Percentiles rank a stretch among this genome's conserved stretches.
These are phyloP conservation scores for Kodamaea nitidulidarum DNA, from an alignment of 805 yeast genomes.

Conservation along the genomic window DNA sequence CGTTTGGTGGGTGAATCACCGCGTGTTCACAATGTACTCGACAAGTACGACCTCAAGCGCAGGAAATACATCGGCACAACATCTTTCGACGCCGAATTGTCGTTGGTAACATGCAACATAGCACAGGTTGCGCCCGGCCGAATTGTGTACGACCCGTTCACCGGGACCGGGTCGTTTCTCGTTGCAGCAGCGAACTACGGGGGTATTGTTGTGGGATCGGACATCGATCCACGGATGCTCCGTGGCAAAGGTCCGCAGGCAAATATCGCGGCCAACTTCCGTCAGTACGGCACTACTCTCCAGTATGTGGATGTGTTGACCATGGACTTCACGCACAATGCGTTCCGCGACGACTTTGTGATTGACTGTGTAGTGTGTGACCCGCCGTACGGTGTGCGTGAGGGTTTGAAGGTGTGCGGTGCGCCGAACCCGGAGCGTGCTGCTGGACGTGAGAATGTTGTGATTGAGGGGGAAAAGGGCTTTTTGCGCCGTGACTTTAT, in stretches of 20 bases:
- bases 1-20: conserved; percentile 62
- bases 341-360: conserved; percentile 56
- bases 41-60: conserved; percentile 73
- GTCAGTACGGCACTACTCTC: conserved; percentile 59
- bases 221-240: conserved; percentile 78
- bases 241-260: conserved; percentile 60
- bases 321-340: conserved; percentile 93
- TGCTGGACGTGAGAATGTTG: conserved; percentile 64
- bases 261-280: conserved; percentile 61
- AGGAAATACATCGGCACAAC: conserved; percentile 93
- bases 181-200: conserved; percentile 86
- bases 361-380: conserved; percentile 88
- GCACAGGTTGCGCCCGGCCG: conserved; percentile 67
- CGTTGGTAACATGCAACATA: conserved; percentile 81
- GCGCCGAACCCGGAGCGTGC: conserved; percentile 65
- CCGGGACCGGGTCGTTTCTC: conserved; percentile 93
- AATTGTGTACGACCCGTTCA: conserved; percentile 88
- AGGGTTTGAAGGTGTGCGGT: conserved; percentile 91
- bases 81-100: conserved; percentile 90
- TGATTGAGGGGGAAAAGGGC: conserved; percentile 79
- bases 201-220: conserved; percentile 78
- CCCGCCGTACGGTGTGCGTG: conserved; percentile 97
- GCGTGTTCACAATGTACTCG: conserved; percentile 61
- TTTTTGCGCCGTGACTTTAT: conserved; percentile 76
- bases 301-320: conserved; percentile 72